Conservation (phyloP, 2,329 filamentous ascomycete genomes). For the Aureobasidium sp. region DNA sequence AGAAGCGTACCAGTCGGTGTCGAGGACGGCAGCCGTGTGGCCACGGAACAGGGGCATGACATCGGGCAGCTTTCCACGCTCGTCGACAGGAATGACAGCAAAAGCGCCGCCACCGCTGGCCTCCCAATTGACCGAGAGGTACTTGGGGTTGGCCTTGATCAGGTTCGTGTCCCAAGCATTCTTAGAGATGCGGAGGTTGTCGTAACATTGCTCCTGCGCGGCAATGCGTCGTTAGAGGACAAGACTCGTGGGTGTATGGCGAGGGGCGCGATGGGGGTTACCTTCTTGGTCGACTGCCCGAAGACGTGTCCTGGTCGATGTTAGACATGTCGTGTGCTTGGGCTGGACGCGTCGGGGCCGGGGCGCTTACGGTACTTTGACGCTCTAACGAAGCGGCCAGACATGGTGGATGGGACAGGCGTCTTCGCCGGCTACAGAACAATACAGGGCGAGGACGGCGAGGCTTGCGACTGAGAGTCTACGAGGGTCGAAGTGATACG, state of each 20-base stretch:
- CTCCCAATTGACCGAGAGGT: slow-evolving; percentile 98
- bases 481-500: neutral
- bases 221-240: neutral
- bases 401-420: slow-evolving; percentile 42
- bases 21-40: slow-evolving; percentile 89
- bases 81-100: slow-evolving; percentile 84
- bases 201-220: slow-evolving; percentile 82
- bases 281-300: slow-evolving; percentile 86
- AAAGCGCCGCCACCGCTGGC: slow-evolving; percentile 92
- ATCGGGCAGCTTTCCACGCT: slow-evolving; percentile 86
- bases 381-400: slow-evolving; percentile 64
- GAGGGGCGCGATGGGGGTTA: slow-evolving; percentile 25
- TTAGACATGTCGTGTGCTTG: slow-evolving; percentile 12
- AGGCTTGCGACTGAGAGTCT: neutral
- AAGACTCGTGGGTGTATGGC: neutral
- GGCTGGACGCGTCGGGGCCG: slow-evolving; percentile 20
- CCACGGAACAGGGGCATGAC: slow-evolving; percentile 91
- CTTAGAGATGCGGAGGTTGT: slow-evolving; percentile 92
- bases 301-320: slow-evolving; percentile 82
- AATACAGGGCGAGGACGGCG: neutral
- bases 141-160: slow-evolving; percentile 95
- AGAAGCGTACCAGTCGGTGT: slow-evolving; percentile 79
- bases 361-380: slow-evolving; percentile 62
- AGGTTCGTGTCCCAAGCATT: slow-evolving; percentile 99
- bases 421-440: neutral